Conservation (phyloP, 164 flowering plant genomes). For the Berberis vulgaris region DNA sequence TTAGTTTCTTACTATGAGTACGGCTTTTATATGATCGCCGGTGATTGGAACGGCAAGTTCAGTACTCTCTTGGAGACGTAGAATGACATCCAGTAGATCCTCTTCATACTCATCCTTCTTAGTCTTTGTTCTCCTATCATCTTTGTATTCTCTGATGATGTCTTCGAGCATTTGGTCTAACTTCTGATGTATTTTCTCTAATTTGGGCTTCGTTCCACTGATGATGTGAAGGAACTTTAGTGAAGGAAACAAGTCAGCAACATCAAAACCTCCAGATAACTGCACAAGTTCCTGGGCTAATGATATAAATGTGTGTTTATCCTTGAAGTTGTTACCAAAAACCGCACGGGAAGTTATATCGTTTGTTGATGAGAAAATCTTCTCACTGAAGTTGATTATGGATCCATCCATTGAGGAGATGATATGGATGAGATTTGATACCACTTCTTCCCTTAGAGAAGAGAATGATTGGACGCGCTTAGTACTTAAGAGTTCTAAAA, state of each 20-base stretch:
- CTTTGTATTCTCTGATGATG: constrained; percentile 18
- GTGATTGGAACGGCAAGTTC: constrained; percentile 16
- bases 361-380: constrained; percentile 1
- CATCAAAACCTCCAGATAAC: background rate
- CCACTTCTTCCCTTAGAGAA: background rate
- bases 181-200: constrained; percentile 14
- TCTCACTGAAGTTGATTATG: background rate
- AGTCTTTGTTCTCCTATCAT: background rate
- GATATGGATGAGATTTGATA: background rate
- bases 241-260: constrained; percentile 19
- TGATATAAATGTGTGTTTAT: constrained; percentile 12
- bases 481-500: background rate
- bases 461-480: background rate
- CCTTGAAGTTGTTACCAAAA: background rate
- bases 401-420: background rate
- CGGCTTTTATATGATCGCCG: constrained; percentile 20
- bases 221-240: constrained; percentile 15
- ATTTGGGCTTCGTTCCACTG: constrained; percentile 14
- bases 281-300: constrained; percentile 1
- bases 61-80: constrained; percentile 11
- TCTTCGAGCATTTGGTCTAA: constrained; percentile 15
- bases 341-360: constrained; percentile 1
- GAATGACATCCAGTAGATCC: constrained; percentile 19
- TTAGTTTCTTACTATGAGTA: constrained; percentile 12
- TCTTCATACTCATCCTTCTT: background rate